Evolutionary conservation across 306 rosid species (phyloP), one percentile per base, ranked within the genome.

Genomic region (Inga laurina): DNA sequence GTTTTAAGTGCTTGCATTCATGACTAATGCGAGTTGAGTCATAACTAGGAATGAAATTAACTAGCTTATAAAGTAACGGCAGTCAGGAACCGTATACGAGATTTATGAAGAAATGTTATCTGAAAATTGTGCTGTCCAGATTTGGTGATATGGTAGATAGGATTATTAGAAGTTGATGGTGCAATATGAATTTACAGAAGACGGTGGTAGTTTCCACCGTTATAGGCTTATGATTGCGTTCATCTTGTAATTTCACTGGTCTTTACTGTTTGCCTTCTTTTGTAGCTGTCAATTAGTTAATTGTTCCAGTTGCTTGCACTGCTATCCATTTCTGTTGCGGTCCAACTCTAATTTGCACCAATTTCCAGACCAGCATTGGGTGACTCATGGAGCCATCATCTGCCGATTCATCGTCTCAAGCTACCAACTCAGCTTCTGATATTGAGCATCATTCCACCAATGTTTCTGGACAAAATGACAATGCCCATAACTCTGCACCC

Each of bases 301-400:
- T 73, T 78, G 39, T 46, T 30, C 34, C 48, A 22, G 57, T 27
- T 77, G 67, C 70, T 69, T 84, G 57, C 52, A 62, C 56, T 72
- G 80, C 67, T 8, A 12, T n/a, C 79, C 9, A 24, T 72, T 72
- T 24, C n/a, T n/a, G 76, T 46, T 45, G 5, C 8, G 22, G n/a
- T 44, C 57, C 35, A 22, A 72, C 57, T 13, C 76, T 46, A 44
- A 10, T 34, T 59, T 35, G 7, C 57, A 43, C 57, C 76, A 70
- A 34, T 79, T 79, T 75, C 14, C 84, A 71, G 81, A 79, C 52
- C 56, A 44, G 46, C 80, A 76, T 85, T 22, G 54, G 67, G 88
- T 73, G 83, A 72, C 8, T 85, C 62, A 85, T 88, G 90, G 90
- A 88, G 83, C 86, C 84, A 75, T 73, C 80, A 41, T 62, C 82